Base-by-base conservation (phyloP, 257 asterid genomes). In the Datura wrightii region DNA sequence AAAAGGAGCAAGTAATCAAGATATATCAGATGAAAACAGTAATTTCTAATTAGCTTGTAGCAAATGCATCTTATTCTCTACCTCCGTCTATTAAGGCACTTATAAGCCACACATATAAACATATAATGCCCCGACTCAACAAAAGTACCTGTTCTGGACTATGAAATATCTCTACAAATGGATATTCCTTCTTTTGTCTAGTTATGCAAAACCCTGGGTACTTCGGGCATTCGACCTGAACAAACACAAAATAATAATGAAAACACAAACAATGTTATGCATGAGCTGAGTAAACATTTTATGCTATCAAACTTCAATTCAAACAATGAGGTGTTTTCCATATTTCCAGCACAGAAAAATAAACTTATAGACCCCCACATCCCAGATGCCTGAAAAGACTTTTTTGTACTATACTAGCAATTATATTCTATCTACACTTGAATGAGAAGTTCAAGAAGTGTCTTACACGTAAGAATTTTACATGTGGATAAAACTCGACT, bases 181-280 rank as follows among this genome's bases (percentile, higher is more conserved):
- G 98, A 86, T 94, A 96, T 84, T 96, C 97, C 85, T 91, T 93
- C 94, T 90, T 90, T 89, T 94, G 98, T 78, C 97, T 94, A 10
- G 99, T 89, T 85, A 96, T 87, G 90, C 99, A 96, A 91, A 96
- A 96, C 85, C 98, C 98, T 46, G 99, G 99, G 87, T 92, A 96
- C 87, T 91, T 96, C 2, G 98, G 97, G 88, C 98, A 96, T 90
- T 96, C 99, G 72, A 96, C 98, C 99, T 94, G 88, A 83, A 83
- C 39, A 78, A 24, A 48, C 19, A 74, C 60, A 74, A 34, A 53
- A 52, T 15, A 56, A 83, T 37, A 62, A 80, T 82, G 44, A 83
- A 81, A 80, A 79, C 42, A 69, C 11, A 56, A 67, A 59, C 65
- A 54, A 84, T 46, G 14, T 36, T 36, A 14, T 31, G 65, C 42